Base-by-base conservation (phyloP, 1,284 basidiomycete genomes). In the Mixia osmundae region DNA sequence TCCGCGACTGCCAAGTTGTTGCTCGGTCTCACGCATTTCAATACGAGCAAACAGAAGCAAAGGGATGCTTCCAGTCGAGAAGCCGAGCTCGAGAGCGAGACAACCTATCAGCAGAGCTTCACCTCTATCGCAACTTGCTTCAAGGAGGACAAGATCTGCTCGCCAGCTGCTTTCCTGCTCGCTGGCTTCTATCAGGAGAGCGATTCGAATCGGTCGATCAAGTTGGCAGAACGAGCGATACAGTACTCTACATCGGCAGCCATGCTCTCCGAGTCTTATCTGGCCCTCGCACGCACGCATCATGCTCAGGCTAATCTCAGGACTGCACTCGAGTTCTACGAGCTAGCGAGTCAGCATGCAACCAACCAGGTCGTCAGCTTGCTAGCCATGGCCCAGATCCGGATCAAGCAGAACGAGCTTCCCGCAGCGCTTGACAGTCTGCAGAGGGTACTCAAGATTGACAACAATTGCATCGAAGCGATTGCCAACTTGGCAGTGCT, bases 171-270 rank as follows among this genome's bases (percentile, higher is more conserved):
- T 16, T 25, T 16, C 15, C 30, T 40, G 10, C 36, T 44, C 9
- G 39, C 26, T 25, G 22, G 39, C 20, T 37, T 37, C 27, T 25
- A 27, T 11, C 47, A 85, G 72, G 72, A 87, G 47, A 73, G 77
- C 1, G 60, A 61, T 82, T 80, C 60, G 74, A 75, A 36, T 35
- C 10, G 15, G 69, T 78, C 80, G 0, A 57, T 82, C 36, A 94
- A 91, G 60, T 62, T 91, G 12, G 82, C 82, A 3, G 87, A 94
- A 52, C 68, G 82, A 34, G 77, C 82, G 0, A 71, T 94, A 25
- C 82, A 91, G 53, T 89, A 76, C 50, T 75, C 82, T 0, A 83
- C 91, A 47, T 80, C 79, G 0, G 64, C 77, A 35, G 68, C 76
- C 0, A 57, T 75, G 34, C 65, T 76, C 31, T 73, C 66, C n/a